Percentiles rank a stretch among this genome's conserved stretches.
These are phyloP conservation scores for Fusarium floridanum DNA, from an alignment of 2,329 filamentous ascomycete species.

Conservation along the genomic window DNA sequence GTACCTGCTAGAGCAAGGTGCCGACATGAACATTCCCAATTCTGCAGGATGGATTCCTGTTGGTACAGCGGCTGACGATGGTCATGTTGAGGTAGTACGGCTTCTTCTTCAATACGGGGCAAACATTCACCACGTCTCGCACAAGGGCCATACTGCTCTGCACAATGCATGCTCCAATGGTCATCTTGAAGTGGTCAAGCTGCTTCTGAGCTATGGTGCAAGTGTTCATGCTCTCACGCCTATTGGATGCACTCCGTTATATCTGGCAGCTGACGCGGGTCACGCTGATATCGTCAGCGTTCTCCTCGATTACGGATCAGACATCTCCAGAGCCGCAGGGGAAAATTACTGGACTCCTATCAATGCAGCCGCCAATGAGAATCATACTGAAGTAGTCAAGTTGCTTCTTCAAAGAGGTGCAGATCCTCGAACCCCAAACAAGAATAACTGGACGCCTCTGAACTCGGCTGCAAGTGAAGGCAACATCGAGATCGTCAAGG, in stretches of 20 bases:
- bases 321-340: neutral
- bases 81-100: neutral
- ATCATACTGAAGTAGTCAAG: neutral
- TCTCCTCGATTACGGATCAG: neutral
- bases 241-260: neutral
- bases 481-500: neutral
- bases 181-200: neutral
- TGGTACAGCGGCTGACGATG: neutral
- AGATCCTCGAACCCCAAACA: neutral
- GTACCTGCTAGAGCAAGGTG: neutral
- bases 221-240: neutral
- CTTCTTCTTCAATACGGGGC: neutral
- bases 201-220: neutral
- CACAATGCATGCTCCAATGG: neutral
- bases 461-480: slow-evolving; percentile 3
- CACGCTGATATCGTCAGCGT: neutral
- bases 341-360: neutral
- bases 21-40: neutral
- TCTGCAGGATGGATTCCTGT: slow-evolving; percentile 1
- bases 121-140: neutral
- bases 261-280: neutral
- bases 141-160: neutral
- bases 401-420: neutral
- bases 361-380: neutral
- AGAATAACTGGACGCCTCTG: neutral